phyloP scores from a whole-genome alignment of 441 rosid genomes.

The Arabidopsis lyrata region DNA sequence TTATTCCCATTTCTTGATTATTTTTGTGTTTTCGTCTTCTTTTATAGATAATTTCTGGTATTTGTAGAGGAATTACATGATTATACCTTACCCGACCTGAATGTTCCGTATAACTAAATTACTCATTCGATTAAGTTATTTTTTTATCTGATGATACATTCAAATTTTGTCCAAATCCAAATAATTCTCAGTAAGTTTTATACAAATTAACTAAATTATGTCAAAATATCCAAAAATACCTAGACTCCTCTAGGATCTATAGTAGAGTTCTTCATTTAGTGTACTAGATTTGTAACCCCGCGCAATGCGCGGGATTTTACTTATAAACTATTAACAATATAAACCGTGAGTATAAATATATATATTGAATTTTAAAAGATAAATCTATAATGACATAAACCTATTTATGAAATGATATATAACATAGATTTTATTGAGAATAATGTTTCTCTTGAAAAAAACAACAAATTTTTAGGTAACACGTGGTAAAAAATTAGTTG shows the following conservation, averaged over 20 bases:
- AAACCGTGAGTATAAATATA: too few species aligned
- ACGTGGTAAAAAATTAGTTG: too few species aligned
- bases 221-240: background rate
- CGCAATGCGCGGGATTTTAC: too few species aligned
- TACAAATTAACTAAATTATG: background rate
- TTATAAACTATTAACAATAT: too few species aligned
- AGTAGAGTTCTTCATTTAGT: slow-evolving; percentile 1
- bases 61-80: background rate
- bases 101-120: background rate
- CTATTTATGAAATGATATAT: too few species aligned
- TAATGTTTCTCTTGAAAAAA: too few species aligned
- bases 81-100: background rate
- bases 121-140: background rate
- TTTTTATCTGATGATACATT: too few species aligned
- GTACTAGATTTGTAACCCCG: too few species aligned
- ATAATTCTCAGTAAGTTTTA: background rate
- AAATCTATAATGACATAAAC: too few species aligned
- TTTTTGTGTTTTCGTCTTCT: slow-evolving; percentile 1
- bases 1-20: slow-evolving; percentile 31
- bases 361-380: too few species aligned
- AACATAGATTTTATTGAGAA: too few species aligned
- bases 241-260: background rate
- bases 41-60: background rate
- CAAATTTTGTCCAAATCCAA: background rate
- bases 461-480: too few species aligned